These are phyloP conservation scores for Chromera velia DNA, from an alignment of 73 alveolate species.

Conservation along the genomic window DNA sequence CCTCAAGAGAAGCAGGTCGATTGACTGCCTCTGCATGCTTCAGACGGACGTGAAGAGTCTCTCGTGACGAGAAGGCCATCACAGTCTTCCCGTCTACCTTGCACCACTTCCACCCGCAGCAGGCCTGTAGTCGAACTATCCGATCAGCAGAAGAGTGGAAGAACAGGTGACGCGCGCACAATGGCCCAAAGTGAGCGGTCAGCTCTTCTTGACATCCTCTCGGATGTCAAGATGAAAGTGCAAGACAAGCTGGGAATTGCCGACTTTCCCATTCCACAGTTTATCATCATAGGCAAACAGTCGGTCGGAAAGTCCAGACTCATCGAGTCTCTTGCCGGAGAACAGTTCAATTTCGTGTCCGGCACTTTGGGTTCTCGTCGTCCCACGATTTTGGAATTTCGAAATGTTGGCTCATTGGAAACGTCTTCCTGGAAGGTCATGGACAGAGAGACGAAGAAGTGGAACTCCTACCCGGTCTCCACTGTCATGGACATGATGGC, in stretches of 20 bases:
- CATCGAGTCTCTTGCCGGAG: conserved; percentile 43
- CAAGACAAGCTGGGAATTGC: conserved; percentile 43
- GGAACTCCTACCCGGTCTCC: conserved; percentile 22
- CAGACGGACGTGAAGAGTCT: too few species aligned
- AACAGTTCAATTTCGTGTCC: conserved; percentile 39
- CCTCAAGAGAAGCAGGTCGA: too few species aligned
- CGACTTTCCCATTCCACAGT: conserved; percentile 38
- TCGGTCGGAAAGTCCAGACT: conserved; percentile 42
- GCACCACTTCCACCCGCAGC: too few species aligned
- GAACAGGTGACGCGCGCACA: too few species aligned
- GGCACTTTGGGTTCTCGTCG: conserved; percentile 39
- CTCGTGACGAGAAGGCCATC: too few species aligned
- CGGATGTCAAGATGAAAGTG: conserved; percentile 41
- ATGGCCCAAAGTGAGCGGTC: too few species aligned
- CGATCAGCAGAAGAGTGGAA: too few species aligned
- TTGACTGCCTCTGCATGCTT: too few species aligned
- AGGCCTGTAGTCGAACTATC: too few species aligned
- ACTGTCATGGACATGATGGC: conserved; percentile 24
- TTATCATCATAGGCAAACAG: conserved; percentile 41
- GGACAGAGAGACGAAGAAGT: conserved; percentile 16
- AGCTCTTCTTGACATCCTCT: conserved; percentile 29
- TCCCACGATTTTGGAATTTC: conserved; percentile 42
- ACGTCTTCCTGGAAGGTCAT: conserved; percentile 25
- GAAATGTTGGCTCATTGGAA: conserved; percentile 19
- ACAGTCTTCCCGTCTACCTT: too few species aligned